Evolutionary conservation across 495 filamentous ascomycete species (phyloP).

Genomic region (Trichoderma reesei): DNA sequence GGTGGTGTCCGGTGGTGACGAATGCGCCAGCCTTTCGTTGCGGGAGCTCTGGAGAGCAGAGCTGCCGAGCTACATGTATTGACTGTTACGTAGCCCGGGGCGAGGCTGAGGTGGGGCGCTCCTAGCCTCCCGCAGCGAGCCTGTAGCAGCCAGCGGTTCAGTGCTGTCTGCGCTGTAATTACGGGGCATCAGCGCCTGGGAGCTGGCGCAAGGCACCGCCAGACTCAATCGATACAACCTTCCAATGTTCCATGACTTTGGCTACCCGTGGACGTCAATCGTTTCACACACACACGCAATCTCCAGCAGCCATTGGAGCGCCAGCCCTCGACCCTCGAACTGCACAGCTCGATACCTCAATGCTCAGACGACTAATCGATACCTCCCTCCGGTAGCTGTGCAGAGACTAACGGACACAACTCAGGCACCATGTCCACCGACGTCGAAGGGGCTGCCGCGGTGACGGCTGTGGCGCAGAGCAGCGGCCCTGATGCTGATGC

Average conservation of each 20-base stretch:
- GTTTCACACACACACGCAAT: not conserved
- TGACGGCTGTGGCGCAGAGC: constrained; percentile 15
- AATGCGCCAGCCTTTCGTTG: constrained; percentile 2
- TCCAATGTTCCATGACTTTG: too few relatives aligned
- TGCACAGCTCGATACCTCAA: not conserved
- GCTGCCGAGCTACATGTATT: not conserved
- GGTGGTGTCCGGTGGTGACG: not conserved
- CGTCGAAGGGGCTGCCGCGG: constrained; percentile 19
- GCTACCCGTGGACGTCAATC: constrained; percentile 8
- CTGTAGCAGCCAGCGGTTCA: not conserved
- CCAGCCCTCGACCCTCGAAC: not conserved
- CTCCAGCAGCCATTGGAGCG: not conserved
- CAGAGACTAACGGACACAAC: not conserved
- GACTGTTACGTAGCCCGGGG: not conserved
- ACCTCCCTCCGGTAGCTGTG: not conserved
- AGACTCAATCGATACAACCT: too few relatives aligned
- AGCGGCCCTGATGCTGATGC: constrained; percentile 25
- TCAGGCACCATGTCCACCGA: constrained; percentile 23
- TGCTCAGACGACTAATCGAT: not conserved
- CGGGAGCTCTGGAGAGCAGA: not conserved
- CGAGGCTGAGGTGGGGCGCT: constrained; percentile 3
- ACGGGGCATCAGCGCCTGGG: not conserved
- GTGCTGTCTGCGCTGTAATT: not conserved
- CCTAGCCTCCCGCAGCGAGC: not conserved
- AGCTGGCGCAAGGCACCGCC: not conserved